A percentile compares a stretch with the other conserved stretches of the same genome.
phyloP scores from a whole-genome alignment of 2,329 filamentous ascomycete genomes.

The Verticillium longisporum region DNA sequence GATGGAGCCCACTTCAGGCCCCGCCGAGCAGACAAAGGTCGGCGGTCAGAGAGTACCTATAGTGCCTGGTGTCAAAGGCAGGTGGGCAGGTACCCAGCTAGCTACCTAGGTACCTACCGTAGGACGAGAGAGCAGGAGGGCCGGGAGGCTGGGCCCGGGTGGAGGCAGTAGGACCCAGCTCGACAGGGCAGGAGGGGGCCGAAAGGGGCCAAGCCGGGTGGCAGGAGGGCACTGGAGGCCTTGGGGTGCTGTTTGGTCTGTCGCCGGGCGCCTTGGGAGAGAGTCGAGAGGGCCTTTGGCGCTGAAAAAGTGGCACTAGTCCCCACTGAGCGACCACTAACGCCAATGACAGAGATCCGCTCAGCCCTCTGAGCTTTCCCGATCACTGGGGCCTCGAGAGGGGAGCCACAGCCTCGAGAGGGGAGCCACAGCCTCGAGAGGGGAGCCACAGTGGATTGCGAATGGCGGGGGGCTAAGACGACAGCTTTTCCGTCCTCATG shows the following conservation, averaged over 20 bases:
- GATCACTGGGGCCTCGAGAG: background rate
- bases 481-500: background rate
- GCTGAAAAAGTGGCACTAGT: background rate
- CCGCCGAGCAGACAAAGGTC: background rate
- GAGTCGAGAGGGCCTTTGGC: no score
- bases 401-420: background rate
- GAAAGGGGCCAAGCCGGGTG: background rate
- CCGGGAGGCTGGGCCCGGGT: background rate
- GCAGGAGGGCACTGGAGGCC: background rate
- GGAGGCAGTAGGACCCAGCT: background rate
- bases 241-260: background rate
- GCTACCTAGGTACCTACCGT: no score
- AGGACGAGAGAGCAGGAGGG: background rate
- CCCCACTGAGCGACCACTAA: constrained; percentile 1
- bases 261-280: no score
- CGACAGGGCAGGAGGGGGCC: background rate
- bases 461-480: background rate
- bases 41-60: background rate
- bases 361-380: background rate
- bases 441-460: background rate
- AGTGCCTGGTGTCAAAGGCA: no score
- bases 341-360: background rate
- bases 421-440: background rate
- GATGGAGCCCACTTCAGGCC: background rate
- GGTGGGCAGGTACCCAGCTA: no score